Conservation (phyloP, 305 asterid genomes). For the Fraxinus sp. region DNA sequence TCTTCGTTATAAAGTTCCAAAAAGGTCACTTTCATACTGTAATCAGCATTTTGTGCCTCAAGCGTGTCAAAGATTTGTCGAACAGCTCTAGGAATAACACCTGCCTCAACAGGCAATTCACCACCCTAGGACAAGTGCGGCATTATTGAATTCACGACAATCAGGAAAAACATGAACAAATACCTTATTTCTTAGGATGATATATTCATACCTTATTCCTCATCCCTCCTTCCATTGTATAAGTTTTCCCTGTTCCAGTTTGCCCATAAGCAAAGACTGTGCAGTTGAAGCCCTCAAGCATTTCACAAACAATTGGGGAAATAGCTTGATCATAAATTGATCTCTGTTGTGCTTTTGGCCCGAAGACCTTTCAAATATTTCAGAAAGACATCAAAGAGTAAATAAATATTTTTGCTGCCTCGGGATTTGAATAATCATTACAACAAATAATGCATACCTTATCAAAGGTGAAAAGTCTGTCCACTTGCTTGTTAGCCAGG, state of each 20-base stretch:
- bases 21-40: conserved; percentile 79
- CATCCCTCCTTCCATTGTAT: conserved; percentile 84
- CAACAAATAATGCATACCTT: conserved; percentile 41
- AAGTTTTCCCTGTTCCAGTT: conserved; percentile 78
- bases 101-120: conserved; percentile 77
- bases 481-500: conserved; percentile 71
- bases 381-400: background rate
- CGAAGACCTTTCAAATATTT: conserved; percentile 52
- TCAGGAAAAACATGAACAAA: background rate
- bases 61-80: conserved; percentile 74
- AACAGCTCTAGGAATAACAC: conserved; percentile 85
- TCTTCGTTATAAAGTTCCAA: conserved; percentile 82
- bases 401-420: background rate
- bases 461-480: conserved; percentile 70
- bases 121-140: conserved; percentile 48
- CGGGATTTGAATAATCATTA: background rate
- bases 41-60: conserved; percentile 75
- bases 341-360: conserved; percentile 83
- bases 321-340: conserved; percentile 78
- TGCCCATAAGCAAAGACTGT: conserved; percentile 85
- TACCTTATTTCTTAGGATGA: background rate
- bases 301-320: conserved; percentile 74
- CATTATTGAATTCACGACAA: background rate
- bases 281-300: conserved; percentile 76
- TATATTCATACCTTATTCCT: conserved; percentile 54